A percentile compares a stretch with the other conserved stretches of the same genome.
These are phyloP conservation scores for Rheum nobile DNA, from an alignment of 148 eudicot genomes.

Conservation along the genomic window DNA sequence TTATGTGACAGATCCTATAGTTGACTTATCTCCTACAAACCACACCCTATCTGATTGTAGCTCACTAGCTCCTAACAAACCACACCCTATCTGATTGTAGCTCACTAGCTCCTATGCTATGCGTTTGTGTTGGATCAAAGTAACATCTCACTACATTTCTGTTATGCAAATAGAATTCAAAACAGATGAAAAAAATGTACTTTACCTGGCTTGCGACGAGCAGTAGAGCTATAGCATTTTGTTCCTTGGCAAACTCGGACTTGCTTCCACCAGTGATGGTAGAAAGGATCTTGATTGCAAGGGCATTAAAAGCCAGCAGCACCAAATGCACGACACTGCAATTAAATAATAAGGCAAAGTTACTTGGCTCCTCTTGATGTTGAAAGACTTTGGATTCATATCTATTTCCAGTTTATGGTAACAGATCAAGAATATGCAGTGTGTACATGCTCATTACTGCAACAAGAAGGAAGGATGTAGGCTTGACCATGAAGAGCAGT, in stretches of 20 bases:
- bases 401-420: background rate
- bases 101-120: too few species aligned
- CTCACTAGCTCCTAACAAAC: too few species aligned
- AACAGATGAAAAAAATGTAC: background rate
- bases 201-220: conserved; percentile 89
- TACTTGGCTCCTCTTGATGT: background rate
- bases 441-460: conserved; percentile 78
- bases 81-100: background rate
- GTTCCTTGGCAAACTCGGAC: conserved; percentile 53
- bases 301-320: conserved; percentile 66
- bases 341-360: conserved; percentile 7
- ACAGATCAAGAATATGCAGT: background rate
- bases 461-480: conserved; percentile 61
- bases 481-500: conserved; percentile 74
- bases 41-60: background rate
- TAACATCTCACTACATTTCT: background rate
- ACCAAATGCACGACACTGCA: conserved; percentile 62
- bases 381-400: background rate
- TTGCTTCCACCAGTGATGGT: conserved; percentile 52
- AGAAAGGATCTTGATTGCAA: conserved; percentile 45
- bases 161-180: background rate
- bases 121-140: background rate
- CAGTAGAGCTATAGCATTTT: conserved; percentile 66
- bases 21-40: background rate
- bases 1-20: background rate